These are phyloP conservation scores for Cyanodermella asteris DNA, from an alignment of 2,329 filamentous ascomycete species.

Conservation along the genomic window DNA sequence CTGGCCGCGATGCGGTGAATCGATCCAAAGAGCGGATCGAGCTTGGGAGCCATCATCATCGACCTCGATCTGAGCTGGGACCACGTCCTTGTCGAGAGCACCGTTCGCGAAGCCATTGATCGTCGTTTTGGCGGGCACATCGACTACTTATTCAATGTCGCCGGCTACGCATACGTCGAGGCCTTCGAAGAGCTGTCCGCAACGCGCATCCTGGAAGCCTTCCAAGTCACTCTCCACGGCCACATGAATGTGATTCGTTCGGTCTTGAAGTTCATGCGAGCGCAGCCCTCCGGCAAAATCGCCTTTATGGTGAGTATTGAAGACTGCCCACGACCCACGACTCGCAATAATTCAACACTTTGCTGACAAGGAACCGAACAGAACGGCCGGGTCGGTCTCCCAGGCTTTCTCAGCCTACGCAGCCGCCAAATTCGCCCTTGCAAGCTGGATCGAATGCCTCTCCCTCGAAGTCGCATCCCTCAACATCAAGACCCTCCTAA, in stretches of 20 bases:
- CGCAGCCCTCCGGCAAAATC: too few relatives aligned
- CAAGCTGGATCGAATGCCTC: constrained; percentile 1
- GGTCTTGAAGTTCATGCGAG: too few relatives aligned
- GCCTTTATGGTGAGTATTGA: too few relatives aligned
- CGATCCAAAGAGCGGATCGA: constrained; percentile 16
- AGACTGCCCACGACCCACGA: background rate
- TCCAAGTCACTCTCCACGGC: too few relatives aligned
- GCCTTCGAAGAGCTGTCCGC: constrained; percentile 12
- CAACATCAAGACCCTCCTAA: constrained; percentile 1
- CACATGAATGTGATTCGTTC: too few relatives aligned
- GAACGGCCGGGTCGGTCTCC: background rate
- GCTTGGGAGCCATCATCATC: constrained; percentile 21
- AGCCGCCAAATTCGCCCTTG: constrained; percentile 1
- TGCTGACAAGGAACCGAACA: background rate
- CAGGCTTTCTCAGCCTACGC: background rate
- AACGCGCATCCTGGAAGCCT: too few relatives aligned
- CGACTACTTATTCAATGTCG: constrained; percentile 28
- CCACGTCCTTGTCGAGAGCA: constrained; percentile 15
- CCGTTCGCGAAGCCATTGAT: constrained; percentile 14
- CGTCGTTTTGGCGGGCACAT: constrained; percentile 19
- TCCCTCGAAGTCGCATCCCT: background rate
- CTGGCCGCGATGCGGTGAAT: constrained; percentile 16
- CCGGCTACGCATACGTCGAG: constrained; percentile 14
- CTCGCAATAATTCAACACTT: background rate
- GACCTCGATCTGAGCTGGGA: constrained; percentile 26